Evolutionary conservation across 805 yeast genomes (phyloP).

Genomic region (Myxozyma sirexii): DNA sequence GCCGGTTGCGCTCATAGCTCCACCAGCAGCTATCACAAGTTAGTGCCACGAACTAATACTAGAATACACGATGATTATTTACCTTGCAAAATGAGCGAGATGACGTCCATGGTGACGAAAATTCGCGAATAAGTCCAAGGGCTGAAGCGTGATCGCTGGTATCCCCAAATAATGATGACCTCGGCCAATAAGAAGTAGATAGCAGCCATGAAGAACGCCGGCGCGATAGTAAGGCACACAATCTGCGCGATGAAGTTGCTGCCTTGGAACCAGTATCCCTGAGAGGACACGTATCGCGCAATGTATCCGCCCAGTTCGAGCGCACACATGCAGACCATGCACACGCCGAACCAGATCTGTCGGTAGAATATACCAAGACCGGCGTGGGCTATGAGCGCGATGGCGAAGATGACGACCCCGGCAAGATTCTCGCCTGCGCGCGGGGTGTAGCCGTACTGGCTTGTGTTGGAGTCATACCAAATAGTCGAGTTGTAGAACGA

Average conservation of each 20-base stretch:
- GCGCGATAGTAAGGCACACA: slow-evolving; percentile 72
- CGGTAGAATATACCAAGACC: slow-evolving; percentile 49
- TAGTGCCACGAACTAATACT: background rate
- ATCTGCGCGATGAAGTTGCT: slow-evolving; percentile 63
- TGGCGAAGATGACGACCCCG: slow-evolving; percentile 57
- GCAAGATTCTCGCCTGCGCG: slow-evolving; percentile 60
- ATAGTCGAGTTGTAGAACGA: background rate
- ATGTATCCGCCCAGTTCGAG: slow-evolving; percentile 67
- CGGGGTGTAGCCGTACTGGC: slow-evolving; percentile 46
- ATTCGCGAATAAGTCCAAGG: slow-evolving; percentile 66
- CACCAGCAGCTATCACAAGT: slow-evolving; percentile 50
- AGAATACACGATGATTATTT: background rate
- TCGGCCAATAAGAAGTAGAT: slow-evolving; percentile 73
- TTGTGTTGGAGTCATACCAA: background rate
- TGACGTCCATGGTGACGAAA: slow-evolving; percentile 66
- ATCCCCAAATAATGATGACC: slow-evolving; percentile 63
- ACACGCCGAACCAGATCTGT: slow-evolving; percentile 67
- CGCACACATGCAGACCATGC: slow-evolving; percentile 56
- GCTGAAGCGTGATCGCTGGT: slow-evolving; percentile 48
- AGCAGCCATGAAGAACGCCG: slow-evolving; percentile 84
- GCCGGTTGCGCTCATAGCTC: slow-evolving; percentile 57
- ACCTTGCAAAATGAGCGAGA: slow-evolving; percentile 62
- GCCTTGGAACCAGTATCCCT: slow-evolving; percentile 32
- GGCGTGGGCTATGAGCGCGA: slow-evolving; percentile 50
- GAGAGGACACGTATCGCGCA: slow-evolving; percentile 56